Evolutionary conservation across 1,139 yeast species (phyloP).

Genomic region (Suhomyces bribrorum): DNA sequence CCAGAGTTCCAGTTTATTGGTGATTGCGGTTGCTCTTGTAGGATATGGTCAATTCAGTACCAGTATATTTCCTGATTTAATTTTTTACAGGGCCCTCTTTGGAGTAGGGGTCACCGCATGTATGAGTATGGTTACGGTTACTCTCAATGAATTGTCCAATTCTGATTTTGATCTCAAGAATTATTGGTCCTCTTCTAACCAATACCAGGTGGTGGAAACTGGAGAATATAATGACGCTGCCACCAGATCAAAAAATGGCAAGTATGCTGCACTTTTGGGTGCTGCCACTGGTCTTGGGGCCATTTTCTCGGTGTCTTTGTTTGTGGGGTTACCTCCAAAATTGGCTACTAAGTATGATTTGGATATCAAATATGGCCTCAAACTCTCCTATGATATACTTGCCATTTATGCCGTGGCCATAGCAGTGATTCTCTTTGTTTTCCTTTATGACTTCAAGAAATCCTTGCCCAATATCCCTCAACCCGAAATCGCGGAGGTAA

Average conservation of each 20-base stretch:
- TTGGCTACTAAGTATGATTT: constrained; percentile 32
- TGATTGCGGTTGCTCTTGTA: constrained; percentile 49
- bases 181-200: constrained; percentile 5
- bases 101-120: constrained; percentile 60
- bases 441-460: constrained; percentile 43
- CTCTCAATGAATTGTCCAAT: constrained; percentile 54
- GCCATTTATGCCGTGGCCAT: constrained; percentile 44
- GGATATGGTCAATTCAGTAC: constrained; percentile 45
- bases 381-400: constrained; percentile 50
- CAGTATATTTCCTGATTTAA: constrained; percentile 46
- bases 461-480: constrained; percentile 12
- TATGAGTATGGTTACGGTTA: constrained; percentile 50
- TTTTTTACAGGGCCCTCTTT: constrained; percentile 54
- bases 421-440: constrained; percentile 39
- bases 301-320: constrained; percentile 52
- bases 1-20: constrained; percentile 47
- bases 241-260: constrained; percentile 43
- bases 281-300: constrained; percentile 70
- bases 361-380: constrained; percentile 42
- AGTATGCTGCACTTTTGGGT: constrained; percentile 62
- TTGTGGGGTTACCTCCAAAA: constrained; percentile 50
- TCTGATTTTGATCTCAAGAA: constrained; percentile 38
- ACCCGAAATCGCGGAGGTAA: constrained; percentile 21
- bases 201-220: constrained; percentile 6
- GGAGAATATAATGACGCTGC: constrained; percentile 3